Evolutionary conservation across 345 rosid genomes (phyloP).

Genomic region (Gynandropsis gynandra): DNA sequence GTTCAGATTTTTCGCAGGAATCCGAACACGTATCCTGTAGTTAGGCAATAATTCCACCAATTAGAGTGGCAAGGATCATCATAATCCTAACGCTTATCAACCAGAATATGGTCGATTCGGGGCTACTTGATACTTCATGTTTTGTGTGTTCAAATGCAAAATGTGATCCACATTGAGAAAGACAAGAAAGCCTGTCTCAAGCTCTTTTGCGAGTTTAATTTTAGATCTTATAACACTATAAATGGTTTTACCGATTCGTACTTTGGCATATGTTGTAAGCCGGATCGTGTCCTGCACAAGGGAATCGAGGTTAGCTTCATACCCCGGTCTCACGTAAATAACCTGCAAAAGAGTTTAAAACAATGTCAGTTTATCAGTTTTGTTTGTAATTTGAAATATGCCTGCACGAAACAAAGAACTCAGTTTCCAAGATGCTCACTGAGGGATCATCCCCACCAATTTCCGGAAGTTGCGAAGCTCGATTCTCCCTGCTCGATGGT

Average conservation of each 20-base stretch:
- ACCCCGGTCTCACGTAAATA: constrained; percentile 75
- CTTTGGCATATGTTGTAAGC: constrained; percentile 43
- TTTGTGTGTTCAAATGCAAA: no score
- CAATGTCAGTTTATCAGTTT: not conserved
- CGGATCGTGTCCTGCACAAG: constrained; percentile 67
- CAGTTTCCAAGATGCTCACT: constrained; percentile 28
- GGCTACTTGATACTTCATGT: no score
- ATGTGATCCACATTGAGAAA: no score
- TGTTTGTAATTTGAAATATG: not conserved
- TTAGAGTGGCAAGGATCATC: not conserved
- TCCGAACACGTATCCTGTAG: constrained; percentile 72
- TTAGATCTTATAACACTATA: not conserved
- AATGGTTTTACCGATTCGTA: constrained; percentile 16
- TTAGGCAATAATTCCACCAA: not conserved
- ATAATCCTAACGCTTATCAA: not conserved
- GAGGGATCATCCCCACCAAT: constrained; percentile 85
- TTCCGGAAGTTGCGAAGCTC: constrained; percentile 38
- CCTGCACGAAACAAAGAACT: not conserved
- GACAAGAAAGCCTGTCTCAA: not conserved
- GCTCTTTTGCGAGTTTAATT: not conserved
- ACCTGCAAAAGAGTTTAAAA: constrained; percentile 36
- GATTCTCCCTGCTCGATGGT: constrained; percentile 35
- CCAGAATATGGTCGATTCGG: not conserved
- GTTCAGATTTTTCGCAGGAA: constrained; percentile 57
- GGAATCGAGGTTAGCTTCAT: constrained; percentile 71